These are phyloP conservation scores for Metarhizium brunneum DNA, from an alignment of 2,329 filamentous ascomycete species.

Conservation along the genomic window DNA sequence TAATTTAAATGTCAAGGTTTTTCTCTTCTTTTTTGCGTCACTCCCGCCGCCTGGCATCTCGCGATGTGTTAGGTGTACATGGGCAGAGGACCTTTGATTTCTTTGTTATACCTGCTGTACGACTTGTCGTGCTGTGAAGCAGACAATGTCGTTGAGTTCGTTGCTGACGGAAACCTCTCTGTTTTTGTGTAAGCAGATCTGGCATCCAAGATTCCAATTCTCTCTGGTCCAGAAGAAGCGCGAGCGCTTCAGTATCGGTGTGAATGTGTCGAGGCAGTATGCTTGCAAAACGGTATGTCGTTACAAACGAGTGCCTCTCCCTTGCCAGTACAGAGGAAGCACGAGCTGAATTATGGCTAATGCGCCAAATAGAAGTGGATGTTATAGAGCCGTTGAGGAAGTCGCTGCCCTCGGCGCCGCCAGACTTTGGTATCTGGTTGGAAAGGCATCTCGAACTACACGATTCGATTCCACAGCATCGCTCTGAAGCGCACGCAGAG, in stretches of 20 bases:
- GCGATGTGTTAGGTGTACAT: not conserved
- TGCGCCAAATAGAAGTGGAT: conserved; percentile 18
- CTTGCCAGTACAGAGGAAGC: not conserved
- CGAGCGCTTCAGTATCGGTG: conserved; percentile 47
- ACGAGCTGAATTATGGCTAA: not conserved
- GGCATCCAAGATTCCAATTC: conserved; percentile 26
- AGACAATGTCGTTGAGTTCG: not conserved
- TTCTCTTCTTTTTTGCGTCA: not conserved
- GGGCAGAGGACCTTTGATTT: not conserved
- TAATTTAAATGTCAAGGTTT: not conserved
- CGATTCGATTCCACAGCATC: conserved; percentile 34
- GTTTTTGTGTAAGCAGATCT: conserved; percentile 13
- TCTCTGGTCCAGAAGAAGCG: conserved; percentile 49
- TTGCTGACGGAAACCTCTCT: conserved; percentile 2
- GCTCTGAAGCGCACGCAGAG: conserved; percentile 3
- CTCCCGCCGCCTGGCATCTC: not conserved
- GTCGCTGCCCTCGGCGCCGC: conserved; percentile 26
- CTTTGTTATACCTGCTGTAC: not conserved
- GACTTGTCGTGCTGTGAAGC: not conserved
- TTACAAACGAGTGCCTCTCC: not conserved
- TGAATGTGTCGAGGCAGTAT: conserved; percentile 46
- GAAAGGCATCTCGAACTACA: conserved; percentile 40
- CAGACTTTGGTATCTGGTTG: conserved; percentile 42
- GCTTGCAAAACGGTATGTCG: conserved; percentile 28
- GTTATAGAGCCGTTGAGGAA: conserved; percentile 19